A percentile compares a stretch with the other conserved stretches of the same genome.
Conservation (phyloP, 2,329 filamentous ascomycete species). For the Fusarium zealandicum region DNA sequence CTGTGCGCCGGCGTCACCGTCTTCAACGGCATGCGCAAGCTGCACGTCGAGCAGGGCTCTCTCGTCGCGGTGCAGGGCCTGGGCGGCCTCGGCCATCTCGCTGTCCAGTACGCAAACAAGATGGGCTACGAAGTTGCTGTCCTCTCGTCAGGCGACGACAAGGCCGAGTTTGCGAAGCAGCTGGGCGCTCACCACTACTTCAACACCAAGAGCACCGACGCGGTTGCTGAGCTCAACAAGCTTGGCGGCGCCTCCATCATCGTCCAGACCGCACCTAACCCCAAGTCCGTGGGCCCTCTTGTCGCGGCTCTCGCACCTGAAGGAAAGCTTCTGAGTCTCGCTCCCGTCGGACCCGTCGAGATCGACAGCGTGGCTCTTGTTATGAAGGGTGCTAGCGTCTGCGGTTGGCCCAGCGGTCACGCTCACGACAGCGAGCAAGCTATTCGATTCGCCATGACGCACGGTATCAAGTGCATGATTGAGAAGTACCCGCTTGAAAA, state of each 20-base stretch:
- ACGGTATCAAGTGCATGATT: conserved; percentile 69
- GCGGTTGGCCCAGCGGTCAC: conserved; percentile 70
- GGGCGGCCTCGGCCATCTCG: conserved; percentile 78
- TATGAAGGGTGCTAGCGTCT: conserved; percentile 63
- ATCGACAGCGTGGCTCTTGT: conserved; percentile 54
- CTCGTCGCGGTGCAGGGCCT: conserved; percentile 70
- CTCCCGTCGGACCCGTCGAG: conserved; percentile 56
- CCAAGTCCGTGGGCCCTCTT: conserved; percentile 60
- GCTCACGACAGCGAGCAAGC: conserved; percentile 70
- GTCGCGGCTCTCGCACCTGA: conserved; percentile 59
- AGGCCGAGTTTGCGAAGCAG: conserved; percentile 69
- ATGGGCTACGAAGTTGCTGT: conserved; percentile 80
- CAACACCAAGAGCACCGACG: conserved; percentile 60
- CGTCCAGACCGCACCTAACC: conserved; percentile 68
- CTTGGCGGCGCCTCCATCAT: conserved; percentile 69
- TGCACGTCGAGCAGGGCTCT: conserved; percentile 59
- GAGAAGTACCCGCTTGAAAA: conserved; percentile 68
- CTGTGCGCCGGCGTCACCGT: conserved; percentile 72
- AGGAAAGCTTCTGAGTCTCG: conserved; percentile 68
- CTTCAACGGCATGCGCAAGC: conserved; percentile 65
- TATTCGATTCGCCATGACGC: conserved; percentile 67
- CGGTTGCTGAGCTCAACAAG: conserved; percentile 56
- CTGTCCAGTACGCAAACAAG: conserved; percentile 75
- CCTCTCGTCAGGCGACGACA: conserved; percentile 69
- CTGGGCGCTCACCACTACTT: conserved; percentile 56